Evolutionary conservation across 2,329 filamentous ascomycete genomes (phyloP), one percentile per base, ranked within the genome.

Genomic region (Fulvia fulva): DNA sequence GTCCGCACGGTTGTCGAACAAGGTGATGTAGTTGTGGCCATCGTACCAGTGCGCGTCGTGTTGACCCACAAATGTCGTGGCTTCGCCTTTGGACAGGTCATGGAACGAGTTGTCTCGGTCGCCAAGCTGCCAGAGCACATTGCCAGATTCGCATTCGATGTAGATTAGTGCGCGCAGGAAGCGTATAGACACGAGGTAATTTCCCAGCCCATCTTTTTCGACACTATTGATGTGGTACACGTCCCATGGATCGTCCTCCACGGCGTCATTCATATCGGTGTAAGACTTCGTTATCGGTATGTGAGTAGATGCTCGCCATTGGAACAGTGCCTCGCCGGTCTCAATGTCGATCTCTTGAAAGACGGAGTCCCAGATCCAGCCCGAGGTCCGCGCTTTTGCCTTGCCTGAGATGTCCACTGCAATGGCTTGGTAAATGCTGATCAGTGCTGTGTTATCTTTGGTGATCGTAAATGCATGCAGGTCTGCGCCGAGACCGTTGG

Each of bases 221-320:
- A 84, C 71, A 34, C 80, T 80, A 70, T 84, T 83, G 70, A 85
- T 78, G 67, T 83, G 81, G 67, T 81, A 81, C 66, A 76, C 82
- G 62, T 83, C 81, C 70, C 75, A 82, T 0, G 78, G 76, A 26
- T 78, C 76, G n/a, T 72, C 72, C 21, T 76, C 74, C 14, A 75
- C 66, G 2, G 65, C 68, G 0, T n/a, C 75, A 73, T 43, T 74
- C 25, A 63, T 60, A 32, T 74, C 70, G 26, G 68, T 67, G 14
- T 67, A 71, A 5, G 67, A 68, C 74, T 80, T 78, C 41, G 75
- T 73, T 3, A 79, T 76, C 19, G 73, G 70, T 41, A 82, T 72
- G 66, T 84, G 79, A 41, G 83, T 80, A 1, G 83, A 73, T 59
- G 79, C 80, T 34, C 75, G 75, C 83, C 83, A 85, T 62, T 85